Evolutionary conservation across 2,329 filamentous ascomycete genomes (phyloP), one percentile per base, ranked within the genome.

Genomic region (Colletotrichum caudatum): DNA sequence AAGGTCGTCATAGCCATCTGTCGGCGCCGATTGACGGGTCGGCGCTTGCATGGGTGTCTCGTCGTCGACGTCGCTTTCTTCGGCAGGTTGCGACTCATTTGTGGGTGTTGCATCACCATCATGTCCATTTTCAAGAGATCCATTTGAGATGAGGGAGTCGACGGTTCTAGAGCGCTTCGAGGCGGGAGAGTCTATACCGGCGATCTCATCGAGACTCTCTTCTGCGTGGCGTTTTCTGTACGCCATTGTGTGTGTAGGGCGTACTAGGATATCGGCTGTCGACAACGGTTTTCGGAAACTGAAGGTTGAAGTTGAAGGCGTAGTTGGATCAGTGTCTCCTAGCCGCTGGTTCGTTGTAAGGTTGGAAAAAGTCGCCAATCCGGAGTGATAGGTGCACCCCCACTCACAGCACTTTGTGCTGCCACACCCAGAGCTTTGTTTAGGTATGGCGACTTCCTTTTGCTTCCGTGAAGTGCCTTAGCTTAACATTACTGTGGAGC

Each of bases 1-100:
- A 37, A 99, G 90, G 81, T 99, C 95, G 77, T 93, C 92, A 84
- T 98, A 99, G 73, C 95, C 95, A 80, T 93, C 93, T 44, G 93
- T 89, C 20, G 95, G 94, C 56, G 92, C 93, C 61, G 86, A 86
- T 80, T 97, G 94, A 74, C 94, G 90, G 75, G 85, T 85, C 26
- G 87, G 85, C n/a, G 82, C 86, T 51, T 80, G 79, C 63, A 77
- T 48, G 69, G 79, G 76, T 44, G 81, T 77, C 35, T 81, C 80
- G 7, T 81, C 80, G n/a, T 82, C 82, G 39, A 82, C 80, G 7
- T 84, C 83, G 48, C 83, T 84, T 7, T 82, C 81, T 8, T 81
- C 80, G 2, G 80, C 82, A 8, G 79, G 5, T 74, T 74, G 5
- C 75, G 76, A 8, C 72, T 76, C 77, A 65, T 75, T 75, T 65